Evolutionary conservation across 495 filamentous ascomycete species (phyloP), one percentile per base, ranked within the genome.

Genomic region (Trichoderma gamsii): DNA sequence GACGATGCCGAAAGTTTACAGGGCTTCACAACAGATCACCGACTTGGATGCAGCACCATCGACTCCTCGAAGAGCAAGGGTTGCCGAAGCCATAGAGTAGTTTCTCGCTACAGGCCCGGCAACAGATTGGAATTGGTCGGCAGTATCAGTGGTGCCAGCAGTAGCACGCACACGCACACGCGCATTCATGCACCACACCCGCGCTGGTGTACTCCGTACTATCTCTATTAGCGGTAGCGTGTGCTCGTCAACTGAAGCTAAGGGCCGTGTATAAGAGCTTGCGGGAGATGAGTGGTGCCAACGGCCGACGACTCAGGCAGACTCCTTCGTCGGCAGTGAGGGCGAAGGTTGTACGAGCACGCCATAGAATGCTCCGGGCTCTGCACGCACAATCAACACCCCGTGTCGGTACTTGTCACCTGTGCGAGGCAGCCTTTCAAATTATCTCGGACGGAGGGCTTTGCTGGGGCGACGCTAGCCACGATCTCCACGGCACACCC

Each of bases 401-500:
- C 6, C n/a, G 18, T n/a, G 46, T 23, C 49, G 49, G 49, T 52
- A 52, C 49, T 52, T 52, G 49, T 18, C 49, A 18, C 18, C 49
- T 52, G 56, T 18, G 23, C 9, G 11, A 18, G 25, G 12, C 56
- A 21, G 23, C 25, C 11, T 13, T 13, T 32, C 56, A 32, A 61
- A 61, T 61, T 25, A 61, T 61, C 27, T 61, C 56, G 56, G 56
- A 15, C 25, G 3, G 56, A 61, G 56, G 56, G 4, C 56, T 15
- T 61, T 21, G 23, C 29, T 61, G 56, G 56, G 56, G 56, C 12
- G 23, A 32, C 56, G 56, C 56, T 61, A 61, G 27, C 27, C 56
- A 61, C 56, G 56, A 61, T 61, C 56, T 61, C 56, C 56, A 61
- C 56, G 56, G 56, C 56, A 32, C 27, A 61, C 27, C 56, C 56